Percentiles rank a stretch among this genome's conserved stretches.
Conservation (phyloP, 345 rosid genomes). For the Citrus sinensis region DNA sequence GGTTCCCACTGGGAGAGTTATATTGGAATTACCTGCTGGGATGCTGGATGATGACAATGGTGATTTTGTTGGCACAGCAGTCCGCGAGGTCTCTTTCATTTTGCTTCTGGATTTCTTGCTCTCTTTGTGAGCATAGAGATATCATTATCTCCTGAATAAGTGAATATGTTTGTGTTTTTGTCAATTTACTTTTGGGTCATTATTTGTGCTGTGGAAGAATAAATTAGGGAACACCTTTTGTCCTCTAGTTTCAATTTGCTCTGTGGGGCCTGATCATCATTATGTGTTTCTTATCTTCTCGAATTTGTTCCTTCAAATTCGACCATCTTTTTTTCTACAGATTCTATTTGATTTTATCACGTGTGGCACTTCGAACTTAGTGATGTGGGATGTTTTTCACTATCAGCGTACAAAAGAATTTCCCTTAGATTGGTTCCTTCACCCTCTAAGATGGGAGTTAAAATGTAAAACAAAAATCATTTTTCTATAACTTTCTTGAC, state of each 20-base stretch:
- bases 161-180: background rate
- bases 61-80: slow-evolving; percentile 88
- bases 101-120: background rate
- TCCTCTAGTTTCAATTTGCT: background rate
- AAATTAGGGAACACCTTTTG: background rate
- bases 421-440: background rate
- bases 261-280: background rate
- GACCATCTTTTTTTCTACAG: background rate
- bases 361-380: background rate
- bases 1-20: slow-evolving; percentile 76
- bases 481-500: background rate
- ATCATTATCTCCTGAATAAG: background rate
- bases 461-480: background rate
- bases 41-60: slow-evolving; percentile 87
- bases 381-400: background rate
- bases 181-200: background rate
- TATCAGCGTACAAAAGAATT: background rate
- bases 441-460: background rate
- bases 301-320: background rate
- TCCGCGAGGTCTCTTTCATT: slow-evolving; percentile 64
- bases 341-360: background rate
- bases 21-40: slow-evolving; percentile 95
- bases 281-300: background rate
- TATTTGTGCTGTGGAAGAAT: background rate
- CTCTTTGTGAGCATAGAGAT: background rate